Percentiles rank a stretch among this genome's conserved stretches.
Conservation (phyloP, 208 protist genomes). For the Crithidia expoeki region DNA sequence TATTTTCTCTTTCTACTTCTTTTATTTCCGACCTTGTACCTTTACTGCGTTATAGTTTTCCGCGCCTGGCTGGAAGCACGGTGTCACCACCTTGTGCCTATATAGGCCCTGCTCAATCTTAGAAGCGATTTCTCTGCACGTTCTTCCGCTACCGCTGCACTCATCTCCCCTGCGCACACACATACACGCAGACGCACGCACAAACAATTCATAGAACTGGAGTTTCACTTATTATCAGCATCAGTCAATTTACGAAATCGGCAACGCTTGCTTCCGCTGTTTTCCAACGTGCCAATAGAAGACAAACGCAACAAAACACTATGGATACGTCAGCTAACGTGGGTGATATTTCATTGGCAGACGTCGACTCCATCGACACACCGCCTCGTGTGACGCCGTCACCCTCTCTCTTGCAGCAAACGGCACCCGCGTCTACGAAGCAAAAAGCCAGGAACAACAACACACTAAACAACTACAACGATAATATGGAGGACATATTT, state of each 20-base stretch:
- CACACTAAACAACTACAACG: not conserved
- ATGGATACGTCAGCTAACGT: slow-evolving; percentile 11
- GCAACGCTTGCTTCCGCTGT: not conserved
- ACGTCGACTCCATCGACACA: slow-evolving; percentile 32
- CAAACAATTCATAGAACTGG: not conserved
- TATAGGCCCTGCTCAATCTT: no score
- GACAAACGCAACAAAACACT: no score
- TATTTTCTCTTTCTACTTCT: slow-evolving; percentile 14
- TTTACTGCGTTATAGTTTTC: not conserved
- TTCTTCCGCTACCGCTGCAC: no score
- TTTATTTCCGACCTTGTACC: not conserved
- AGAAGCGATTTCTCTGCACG: not conserved
- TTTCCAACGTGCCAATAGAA: no score
- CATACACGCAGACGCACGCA: no score
- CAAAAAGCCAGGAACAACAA: not conserved
- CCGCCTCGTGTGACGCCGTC: slow-evolving; percentile 13
- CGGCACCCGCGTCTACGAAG: not conserved
- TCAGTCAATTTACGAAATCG: no score
- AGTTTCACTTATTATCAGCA: no score
- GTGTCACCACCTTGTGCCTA: not conserved
- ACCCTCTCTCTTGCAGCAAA: not conserved
- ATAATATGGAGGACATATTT: slow-evolving; percentile 32
- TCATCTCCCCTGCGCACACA: no score
- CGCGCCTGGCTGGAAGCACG: not conserved
- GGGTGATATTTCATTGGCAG: slow-evolving; percentile 21